Base-by-base conservation (phyloP, 441 rosid species). In the Gossypium trilobum region DNA sequence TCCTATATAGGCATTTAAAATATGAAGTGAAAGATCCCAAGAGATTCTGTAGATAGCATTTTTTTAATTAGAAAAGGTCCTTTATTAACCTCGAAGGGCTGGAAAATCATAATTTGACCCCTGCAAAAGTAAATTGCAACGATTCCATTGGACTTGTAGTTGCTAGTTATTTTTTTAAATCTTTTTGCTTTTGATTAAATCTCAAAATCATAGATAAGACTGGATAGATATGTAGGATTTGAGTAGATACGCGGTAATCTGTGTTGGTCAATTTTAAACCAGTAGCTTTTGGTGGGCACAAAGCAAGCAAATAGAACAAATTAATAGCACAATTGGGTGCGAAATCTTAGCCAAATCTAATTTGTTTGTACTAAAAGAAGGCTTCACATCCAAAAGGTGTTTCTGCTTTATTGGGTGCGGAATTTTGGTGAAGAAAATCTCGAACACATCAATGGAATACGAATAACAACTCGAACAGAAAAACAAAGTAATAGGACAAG, bases 11-110 rank as follows among this genome's bases (percentile, higher is more conserved):
- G 72, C 48, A 33, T 63, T 36, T 61, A 74, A 4, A 36, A 59
- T 50, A 39, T 11, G 20, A 54, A 64, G 71, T 51, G 64, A 70
- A 13, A 59, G 17, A 33, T 60, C 69, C 29, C 14, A 36, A 17
- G 16, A 73, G 77, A 78, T 44, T 23, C 46, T 44, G 68, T 11
- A 62, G 77, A 77, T 77, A 71, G 16, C 52, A 13, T 13, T 5
- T 23, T 23, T 59, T 23, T 2, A 39, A 67, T 14, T 66, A 75
- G 56, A 73, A 78, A 60, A 70, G 73, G 66, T 19, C 31, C 52
- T 0, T 13, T 46, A 13, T 46, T 46, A 10, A 46, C 4, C 52
- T 11, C 14, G 52, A 46, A 78, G 56, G 16, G 82, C 2, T 60
- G 77, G 77, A 62, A 16, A 23, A 39, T 63, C 64, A 42, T 61